phyloP scores from a whole-genome alignment of 2,329 filamentous ascomycete species.

The Fusarium sp. region DNA sequence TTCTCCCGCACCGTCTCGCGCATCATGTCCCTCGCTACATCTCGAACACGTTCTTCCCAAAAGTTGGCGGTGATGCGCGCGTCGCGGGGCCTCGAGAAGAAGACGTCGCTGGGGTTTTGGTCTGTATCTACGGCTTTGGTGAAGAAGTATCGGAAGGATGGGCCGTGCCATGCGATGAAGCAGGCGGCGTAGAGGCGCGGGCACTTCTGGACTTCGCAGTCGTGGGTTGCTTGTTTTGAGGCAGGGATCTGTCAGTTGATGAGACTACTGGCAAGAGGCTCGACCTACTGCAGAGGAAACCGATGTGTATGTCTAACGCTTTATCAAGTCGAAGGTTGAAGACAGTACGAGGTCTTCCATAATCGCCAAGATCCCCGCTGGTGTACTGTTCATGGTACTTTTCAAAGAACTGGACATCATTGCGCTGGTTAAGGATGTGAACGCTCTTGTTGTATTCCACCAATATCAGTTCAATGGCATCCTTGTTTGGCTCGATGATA shows the following conservation, averaged over 20 bases:
- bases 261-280: fast-evolving
- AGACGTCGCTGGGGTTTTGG: background rate
- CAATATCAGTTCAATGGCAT: background rate
- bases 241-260: background rate
- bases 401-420: background rate
- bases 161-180: background rate
- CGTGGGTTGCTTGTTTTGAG: background rate
- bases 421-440: background rate
- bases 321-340: background rate
- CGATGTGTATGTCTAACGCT: background rate
- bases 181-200: background rate
- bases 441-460: background rate
- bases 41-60: background rate
- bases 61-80: fast-evolving
- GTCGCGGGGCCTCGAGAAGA: background rate
- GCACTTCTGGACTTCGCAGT: background rate
- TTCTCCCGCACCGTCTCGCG: background rate
- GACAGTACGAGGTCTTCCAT: background rate
- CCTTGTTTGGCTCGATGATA: background rate
- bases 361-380: background rate
- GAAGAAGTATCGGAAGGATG: background rate
- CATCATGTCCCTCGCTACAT: background rate
- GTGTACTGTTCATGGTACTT: background rate
- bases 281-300: background rate
- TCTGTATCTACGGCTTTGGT: fast-evolving